These are phyloP conservation scores for Psilocybe sp. DNA, from an alignment of 768 basidiomycete species.

Conservation along the genomic window DNA sequence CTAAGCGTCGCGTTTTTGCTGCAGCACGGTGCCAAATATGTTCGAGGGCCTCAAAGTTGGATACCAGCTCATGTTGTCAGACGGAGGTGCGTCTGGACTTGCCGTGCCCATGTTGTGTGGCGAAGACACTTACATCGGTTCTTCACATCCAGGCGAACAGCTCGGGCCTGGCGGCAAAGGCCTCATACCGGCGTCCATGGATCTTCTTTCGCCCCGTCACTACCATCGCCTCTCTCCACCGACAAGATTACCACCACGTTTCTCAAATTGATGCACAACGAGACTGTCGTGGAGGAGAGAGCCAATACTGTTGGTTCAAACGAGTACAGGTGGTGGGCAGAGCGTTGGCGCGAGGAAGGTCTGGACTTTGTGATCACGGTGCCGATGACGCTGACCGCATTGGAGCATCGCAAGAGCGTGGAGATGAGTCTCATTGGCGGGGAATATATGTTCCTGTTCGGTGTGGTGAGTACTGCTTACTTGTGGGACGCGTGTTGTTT, in stretches of 20 bases:
- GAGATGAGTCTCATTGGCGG: constrained; percentile 55
- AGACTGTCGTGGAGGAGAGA: constrained; percentile 50
- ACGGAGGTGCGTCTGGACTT: constrained; percentile 40
- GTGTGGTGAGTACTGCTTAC: constrained; percentile 45
- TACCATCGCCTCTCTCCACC: constrained; percentile 26
- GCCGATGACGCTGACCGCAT: constrained; percentile 59
- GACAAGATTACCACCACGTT: constrained; percentile 36
- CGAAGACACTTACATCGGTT: constrained; percentile 1
- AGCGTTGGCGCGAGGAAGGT: constrained; percentile 42
- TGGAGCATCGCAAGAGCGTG: constrained; percentile 48
- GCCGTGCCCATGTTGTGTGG: constrained; percentile 7
- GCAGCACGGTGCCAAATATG: constrained; percentile 43
- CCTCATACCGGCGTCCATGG: constrained; percentile 26
- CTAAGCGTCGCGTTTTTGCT: no score
- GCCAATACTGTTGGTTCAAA: constrained; percentile 45
- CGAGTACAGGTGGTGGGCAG: constrained; percentile 43
- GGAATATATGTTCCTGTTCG: constrained; percentile 67
- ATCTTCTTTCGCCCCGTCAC: constrained; percentile 35
- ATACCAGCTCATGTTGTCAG: constrained; percentile 54
- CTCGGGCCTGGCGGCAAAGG: constrained; percentile 29
- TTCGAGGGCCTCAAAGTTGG: constrained; percentile 47
- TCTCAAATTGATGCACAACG: constrained; percentile 38
- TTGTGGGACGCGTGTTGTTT: no score
- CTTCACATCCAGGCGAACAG: constrained; percentile 37
- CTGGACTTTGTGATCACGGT: constrained; percentile 65